Base-by-base conservation (phyloP, 75 land plant species). In the Adiantum capillusveneris region DNA sequence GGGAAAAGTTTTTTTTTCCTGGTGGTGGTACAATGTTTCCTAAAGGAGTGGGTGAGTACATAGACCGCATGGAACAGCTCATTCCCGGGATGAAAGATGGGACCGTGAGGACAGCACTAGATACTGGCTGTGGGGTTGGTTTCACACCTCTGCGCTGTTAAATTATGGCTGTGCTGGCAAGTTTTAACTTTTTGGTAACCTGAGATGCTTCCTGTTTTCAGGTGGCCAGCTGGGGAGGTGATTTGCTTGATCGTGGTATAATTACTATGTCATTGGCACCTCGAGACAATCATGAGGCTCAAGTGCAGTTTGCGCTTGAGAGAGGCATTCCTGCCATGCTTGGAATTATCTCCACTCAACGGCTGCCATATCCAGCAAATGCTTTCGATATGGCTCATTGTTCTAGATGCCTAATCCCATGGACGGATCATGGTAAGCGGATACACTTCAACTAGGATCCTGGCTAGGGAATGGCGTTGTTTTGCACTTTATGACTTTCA, bases 11-110 rank as follows among this genome's bases (percentile, higher is more conserved):
- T 65, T 22, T 82, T 44, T 92, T 92, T 53, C 98, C 98, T 39
- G 98, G 98, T 37, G 98, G 98, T 60, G 98, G 98, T 27, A 92
- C 98, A 2, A 88, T 92, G 95, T 92, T 88, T 56, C 95, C 98
- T 0, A 76, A 66, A 0, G 98, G 98, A 24, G 98, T 88, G 48
- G 58, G 80, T 60, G 79, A 73, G 16, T 92, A 92, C 67, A 74
- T 88, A 34, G 84, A 88, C 58, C 63, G 61, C 57, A 88, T 92
- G 87, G 72, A 74, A 57, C 80, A 70, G 65, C 65, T 92, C 58
- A 80, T 92, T 55, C 98, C 98, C 16, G 86, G 68, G 52, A 92
- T 92, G 98, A 76, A 78, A 37, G 95, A 85, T 79, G 95, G 98
- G 22, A 70, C 81, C 29, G 54, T 92, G 34, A 65, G 98, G 58